Conservation (phyloP, 495 filamentous ascomycete genomes). For the Penicillium ucsense region DNA sequence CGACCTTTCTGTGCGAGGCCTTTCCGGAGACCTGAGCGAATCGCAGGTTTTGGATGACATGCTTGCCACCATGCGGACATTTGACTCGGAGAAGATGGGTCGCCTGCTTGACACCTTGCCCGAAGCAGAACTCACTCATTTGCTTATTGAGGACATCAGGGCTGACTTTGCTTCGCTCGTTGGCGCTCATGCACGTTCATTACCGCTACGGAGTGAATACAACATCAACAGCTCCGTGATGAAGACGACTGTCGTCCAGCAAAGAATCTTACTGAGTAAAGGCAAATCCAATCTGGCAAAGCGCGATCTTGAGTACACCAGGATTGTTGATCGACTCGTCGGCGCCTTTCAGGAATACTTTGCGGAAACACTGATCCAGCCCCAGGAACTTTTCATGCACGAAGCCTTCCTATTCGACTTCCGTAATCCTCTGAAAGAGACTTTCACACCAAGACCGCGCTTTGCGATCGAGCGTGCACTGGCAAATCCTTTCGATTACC, state of each 20-base stretch:
- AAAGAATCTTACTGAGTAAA: constrained; percentile 77
- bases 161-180: constrained; percentile 24
- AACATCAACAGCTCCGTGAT: constrained; percentile 60
- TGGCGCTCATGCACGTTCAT: constrained; percentile 28
- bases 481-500: constrained; percentile 73
- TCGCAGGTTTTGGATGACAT: constrained; percentile 45
- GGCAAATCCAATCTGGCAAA: constrained; percentile 64
- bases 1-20: constrained; percentile 46
- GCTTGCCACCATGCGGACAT: constrained; percentile 39
- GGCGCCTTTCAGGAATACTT: constrained; percentile 48
- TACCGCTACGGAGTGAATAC: constrained; percentile 63
- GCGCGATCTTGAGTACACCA: constrained; percentile 67
- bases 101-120: constrained; percentile 14
- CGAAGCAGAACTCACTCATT: constrained; percentile 4
- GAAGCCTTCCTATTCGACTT: constrained; percentile 83
- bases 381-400: constrained; percentile 58
- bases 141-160: constrained; percentile 16
- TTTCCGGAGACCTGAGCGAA: constrained; percentile 46
- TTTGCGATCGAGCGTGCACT: constrained; percentile 75
- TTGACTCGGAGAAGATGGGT: constrained; percentile 33
- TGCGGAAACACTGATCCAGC: constrained; percentile 38
- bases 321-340: constrained; percentile 58
- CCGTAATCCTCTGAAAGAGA: constrained; percentile 66
- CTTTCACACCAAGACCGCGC: constrained; percentile 71
- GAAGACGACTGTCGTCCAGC: constrained; percentile 75